Evolutionary conservation across 352 stramenopile species (phyloP), one percentile per base, ranked within the genome.

Genomic region (Globisporangium heterothallicum): DNA sequence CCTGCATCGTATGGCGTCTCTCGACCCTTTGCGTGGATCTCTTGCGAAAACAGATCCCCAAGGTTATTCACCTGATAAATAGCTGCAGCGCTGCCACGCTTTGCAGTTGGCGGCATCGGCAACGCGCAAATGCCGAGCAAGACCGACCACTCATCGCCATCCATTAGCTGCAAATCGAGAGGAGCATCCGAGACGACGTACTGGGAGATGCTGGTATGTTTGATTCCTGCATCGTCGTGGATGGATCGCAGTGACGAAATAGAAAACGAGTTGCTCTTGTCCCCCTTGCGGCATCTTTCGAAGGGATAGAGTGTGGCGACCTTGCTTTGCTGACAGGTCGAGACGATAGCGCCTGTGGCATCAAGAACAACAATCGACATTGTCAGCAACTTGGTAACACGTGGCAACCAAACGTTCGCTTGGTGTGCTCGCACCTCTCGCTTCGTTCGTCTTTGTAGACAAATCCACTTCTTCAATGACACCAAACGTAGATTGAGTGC

Each of bases 11-110:
- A 84, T 7, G 58, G 53, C 35, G 68, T 73, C 18, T 53, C 63
- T 8, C 68, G 49, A 19, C 43, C 62, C 27, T 58, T 66, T 16
- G 49, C 47, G 38, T 64, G 69, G 21, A 90, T 68, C 9, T 57
- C 58, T 51, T 90, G 79, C 4, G 68, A 81, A 48, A 75, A 85
- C 2, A 91, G 36, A 44, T 91, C 79, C 3, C 79, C 79, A 21
- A 84, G 41, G 49, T 59, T 73, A 50, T 76, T 91, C n/a, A 91
- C 44, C 49, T 87, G 73, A 40, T 86, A 91, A 48, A 86, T 64
- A 27, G 51, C 60, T 1, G 64, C 59, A 9, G 18, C 58, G n/a
- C 29, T 67, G 49, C 50, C 9, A 8, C 55, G 53, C 46, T 49
- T 63, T 44, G 43, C 65, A 38, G 12, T 16, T n/a, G 46, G 18